A percentile compares a stretch with the other conserved stretches of the same genome.
Conservation (phyloP, 2,329 filamentous ascomycete species). For the Microdochium trichocladiopsis region DNA sequence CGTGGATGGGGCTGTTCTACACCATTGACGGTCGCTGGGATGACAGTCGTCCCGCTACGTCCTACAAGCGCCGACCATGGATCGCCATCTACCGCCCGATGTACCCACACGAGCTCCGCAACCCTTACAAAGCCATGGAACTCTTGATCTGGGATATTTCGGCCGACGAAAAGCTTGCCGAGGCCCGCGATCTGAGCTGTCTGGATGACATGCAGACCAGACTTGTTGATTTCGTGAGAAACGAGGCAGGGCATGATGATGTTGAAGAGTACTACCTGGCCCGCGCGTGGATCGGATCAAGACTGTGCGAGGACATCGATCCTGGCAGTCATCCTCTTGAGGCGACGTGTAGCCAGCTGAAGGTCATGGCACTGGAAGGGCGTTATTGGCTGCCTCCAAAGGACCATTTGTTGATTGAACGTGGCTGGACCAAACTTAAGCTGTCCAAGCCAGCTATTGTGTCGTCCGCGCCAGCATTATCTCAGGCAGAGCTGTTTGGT, state of each 20-base stretch:
- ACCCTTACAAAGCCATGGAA: constrained; percentile 28
- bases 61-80: constrained; percentile 37
- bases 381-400: constrained; percentile 27
- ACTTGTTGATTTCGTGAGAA: constrained; percentile 29
- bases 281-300: constrained; percentile 36
- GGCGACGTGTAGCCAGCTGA: constrained; percentile 29
- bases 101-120: constrained; percentile 21
- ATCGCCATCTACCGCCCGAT: constrained; percentile 38
- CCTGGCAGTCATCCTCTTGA: constrained; percentile 29
- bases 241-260: constrained; percentile 16
- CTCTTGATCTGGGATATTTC: constrained; percentile 47
- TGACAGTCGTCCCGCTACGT: constrained; percentile 7
- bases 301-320: constrained; percentile 15
- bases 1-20: constrained; percentile 42
- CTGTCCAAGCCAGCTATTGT: constrained; percentile 3
- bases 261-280: constrained; percentile 25
- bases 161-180: constrained; percentile 12
- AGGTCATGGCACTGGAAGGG: constrained; percentile 21
- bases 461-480: constrained; percentile 3
- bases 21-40: constrained; percentile 33
- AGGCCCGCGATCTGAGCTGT: constrained; percentile 11
- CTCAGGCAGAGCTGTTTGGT: constrained; percentile 7
- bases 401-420: constrained; percentile 13
- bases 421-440: constrained; percentile 31
- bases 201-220: constrained; percentile 38